phyloP scores from a whole-genome alignment of 1,139 yeast species.

The Kurtzmaniella quercitrusa region DNA sequence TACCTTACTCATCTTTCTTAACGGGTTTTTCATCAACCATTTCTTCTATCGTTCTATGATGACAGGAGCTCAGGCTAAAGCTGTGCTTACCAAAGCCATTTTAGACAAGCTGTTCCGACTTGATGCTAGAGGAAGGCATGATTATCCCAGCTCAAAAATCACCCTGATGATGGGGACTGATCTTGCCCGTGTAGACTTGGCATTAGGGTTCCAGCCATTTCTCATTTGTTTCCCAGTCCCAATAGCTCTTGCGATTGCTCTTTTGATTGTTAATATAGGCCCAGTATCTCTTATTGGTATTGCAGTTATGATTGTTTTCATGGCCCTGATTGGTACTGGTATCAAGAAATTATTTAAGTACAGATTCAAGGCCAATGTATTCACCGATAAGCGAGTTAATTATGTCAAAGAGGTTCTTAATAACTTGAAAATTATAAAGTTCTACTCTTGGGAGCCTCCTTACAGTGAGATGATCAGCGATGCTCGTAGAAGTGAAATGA shows the following conservation, averaged over 20 bases:
- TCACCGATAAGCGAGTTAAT: conserved; percentile 30
- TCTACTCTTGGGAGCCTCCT: conserved; percentile 65
- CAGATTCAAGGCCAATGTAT: conserved; percentile 24
- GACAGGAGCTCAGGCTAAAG: conserved; percentile 64
- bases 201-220: conserved; percentile 29
- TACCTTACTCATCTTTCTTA: conserved; percentile 17
- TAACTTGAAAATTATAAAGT: conserved; percentile 34
- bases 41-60: conserved; percentile 26
- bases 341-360: conserved; percentile 24
- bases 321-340: conserved; percentile 18
- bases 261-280: conserved; percentile 32
- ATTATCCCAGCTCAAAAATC: conserved; percentile 61
- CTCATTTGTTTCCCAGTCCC: conserved; percentile 26
- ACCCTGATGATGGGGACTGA: conserved; percentile 49
- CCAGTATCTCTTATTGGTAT: conserved; percentile 33
- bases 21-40: conserved; percentile 24
- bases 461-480: conserved; percentile 44
- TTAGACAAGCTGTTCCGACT: conserved; percentile 63
- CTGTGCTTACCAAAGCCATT: conserved; percentile 62
- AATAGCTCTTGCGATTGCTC: conserved; percentile 27
- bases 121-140: conserved; percentile 54
- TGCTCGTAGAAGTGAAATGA: conserved; percentile 48
- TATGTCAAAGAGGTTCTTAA: conserved; percentile 33
- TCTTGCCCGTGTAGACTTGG: conserved; percentile 33
- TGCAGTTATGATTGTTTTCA: conserved; percentile 24